Evolutionary conservation across 2,329 filamentous ascomycete genomes (phyloP).

Genomic region (Alternaria brassicae): DNA sequence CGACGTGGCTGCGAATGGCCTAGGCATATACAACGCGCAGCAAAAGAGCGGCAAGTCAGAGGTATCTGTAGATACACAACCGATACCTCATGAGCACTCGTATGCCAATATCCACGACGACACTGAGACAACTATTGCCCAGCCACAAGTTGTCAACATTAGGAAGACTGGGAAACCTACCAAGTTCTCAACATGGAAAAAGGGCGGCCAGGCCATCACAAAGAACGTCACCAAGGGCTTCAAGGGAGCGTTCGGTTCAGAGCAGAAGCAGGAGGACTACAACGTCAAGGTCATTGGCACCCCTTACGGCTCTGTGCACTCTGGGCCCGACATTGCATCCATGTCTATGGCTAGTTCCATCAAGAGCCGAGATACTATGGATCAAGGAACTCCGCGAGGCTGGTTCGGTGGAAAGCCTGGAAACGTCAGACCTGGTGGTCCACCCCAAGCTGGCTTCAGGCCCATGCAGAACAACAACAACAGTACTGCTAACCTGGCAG

Average conservation of each 20-base stretch:
- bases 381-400: constrained; percentile 34
- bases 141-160: constrained; percentile 94
- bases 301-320: constrained; percentile 48
- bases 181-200: constrained; percentile 99
- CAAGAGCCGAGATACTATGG: constrained; percentile 36
- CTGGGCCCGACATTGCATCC: constrained; percentile 45
- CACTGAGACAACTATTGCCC: constrained; percentile 66
- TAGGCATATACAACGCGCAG: constrained; percentile 65
- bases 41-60: constrained; percentile 50
- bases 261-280: constrained; percentile 61
- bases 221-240: constrained; percentile 94
- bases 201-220: constrained; percentile 89
- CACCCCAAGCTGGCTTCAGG: constrained; percentile 32
- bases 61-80: constrained; percentile 52
- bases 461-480: constrained; percentile 53
- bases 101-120: constrained; percentile 63
- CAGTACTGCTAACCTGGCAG: constrained; percentile 50
- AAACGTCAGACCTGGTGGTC: constrained; percentile 16
- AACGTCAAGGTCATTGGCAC: constrained; percentile 60
- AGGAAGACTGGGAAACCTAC: constrained; percentile 85
- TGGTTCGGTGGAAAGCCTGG: constrained; percentile 45
- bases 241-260: constrained; percentile 82
- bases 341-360: constrained; percentile 43
- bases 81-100: constrained; percentile 45
- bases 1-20: constrained; percentile 61